A percentile compares a stretch with the other conserved stretches of the same genome.
Evolutionary conservation across 768 basidiomycete species (phyloP).

Genomic region (Boletus tylopilopsis): DNA sequence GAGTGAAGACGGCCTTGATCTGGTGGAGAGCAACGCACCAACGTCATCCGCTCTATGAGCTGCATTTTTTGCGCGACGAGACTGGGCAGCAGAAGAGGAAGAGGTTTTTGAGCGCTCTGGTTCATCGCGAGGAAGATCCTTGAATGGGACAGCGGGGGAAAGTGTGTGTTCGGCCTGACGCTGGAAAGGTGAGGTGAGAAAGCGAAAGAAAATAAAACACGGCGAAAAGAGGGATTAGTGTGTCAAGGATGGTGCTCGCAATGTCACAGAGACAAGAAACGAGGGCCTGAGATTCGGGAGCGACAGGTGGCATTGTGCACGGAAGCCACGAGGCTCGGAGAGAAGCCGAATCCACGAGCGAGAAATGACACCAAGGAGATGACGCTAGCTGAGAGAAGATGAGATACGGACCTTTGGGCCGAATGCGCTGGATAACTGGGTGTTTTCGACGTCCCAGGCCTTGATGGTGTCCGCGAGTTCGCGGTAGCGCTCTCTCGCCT

Average conservation of each 20-base stretch:
- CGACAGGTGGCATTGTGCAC: neutral
- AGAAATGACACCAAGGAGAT: conserved; percentile 3
- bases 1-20: conserved; percentile 2
- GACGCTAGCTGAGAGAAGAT: neutral
- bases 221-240: neutral
- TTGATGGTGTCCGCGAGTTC: conserved; percentile 75
- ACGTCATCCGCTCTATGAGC: conserved; percentile 88
- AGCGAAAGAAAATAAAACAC: neutral
- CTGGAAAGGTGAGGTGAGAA: conserved; percentile 27
- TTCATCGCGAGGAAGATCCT: conserved; percentile 59
- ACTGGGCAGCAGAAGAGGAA: conserved; percentile 78
- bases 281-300: neutral
- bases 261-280: neutral
- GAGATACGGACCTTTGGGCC: conserved; percentile 52
- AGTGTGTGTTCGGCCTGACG: conserved; percentile 44
- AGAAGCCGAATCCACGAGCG: conserved; percentile 8
- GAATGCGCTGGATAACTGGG: conserved; percentile 67
- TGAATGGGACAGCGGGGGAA: conserved; percentile 42
- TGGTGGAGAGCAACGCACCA: conserved; percentile 47
- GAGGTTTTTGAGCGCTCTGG: conserved; percentile 56
- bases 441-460: conserved; percentile 78
- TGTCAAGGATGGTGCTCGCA: neutral
- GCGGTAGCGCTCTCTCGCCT: conserved; percentile 68
- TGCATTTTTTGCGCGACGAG: conserved; percentile 86
- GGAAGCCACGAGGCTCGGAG: conserved; percentile 17